These are phyloP conservation scores for Diospyros kaki DNA, from an alignment of 148 eudicot species.

Conservation along the genomic window DNA sequence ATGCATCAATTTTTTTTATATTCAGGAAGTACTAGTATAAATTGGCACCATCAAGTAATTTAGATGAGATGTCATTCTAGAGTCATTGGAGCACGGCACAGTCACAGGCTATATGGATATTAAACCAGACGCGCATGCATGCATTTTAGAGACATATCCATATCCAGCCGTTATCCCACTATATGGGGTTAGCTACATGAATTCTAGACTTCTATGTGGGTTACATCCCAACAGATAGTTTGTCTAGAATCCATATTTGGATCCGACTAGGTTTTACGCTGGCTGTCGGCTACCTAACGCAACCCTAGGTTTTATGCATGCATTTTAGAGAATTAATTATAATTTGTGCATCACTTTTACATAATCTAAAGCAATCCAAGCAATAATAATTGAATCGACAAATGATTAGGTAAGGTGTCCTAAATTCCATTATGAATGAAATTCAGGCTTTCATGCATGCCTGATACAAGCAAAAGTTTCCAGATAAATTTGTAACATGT, in stretches of 20 bases:
- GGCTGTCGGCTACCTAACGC: too few relatives aligned
- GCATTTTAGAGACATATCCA: background rate
- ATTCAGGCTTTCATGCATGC: background rate
- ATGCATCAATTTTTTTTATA: background rate
- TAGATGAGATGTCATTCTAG: background rate
- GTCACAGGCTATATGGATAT: background rate
- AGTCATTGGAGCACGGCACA: too few relatives aligned
- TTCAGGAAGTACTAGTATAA: background rate
- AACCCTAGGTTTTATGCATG: too few relatives aligned
- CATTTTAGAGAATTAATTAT: background rate
- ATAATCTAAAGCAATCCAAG: background rate
- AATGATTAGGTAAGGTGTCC: background rate
- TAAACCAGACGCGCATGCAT: background rate
- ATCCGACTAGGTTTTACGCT: too few relatives aligned
- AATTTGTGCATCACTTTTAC: background rate
- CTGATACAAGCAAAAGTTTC: background rate
- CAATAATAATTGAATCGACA: background rate
- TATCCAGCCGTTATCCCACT: too few relatives aligned
- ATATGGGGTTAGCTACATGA: too few relatives aligned
- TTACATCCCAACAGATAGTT: too few relatives aligned
- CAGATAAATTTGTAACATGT: background rate
- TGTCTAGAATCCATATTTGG: too few relatives aligned
- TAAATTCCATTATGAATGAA: background rate
- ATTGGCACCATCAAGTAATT: background rate
- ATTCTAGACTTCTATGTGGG: too few relatives aligned